Base-by-base conservation (phyloP, 1,284 basidiomycete species). In the Schizophyllum amplum region DNA sequence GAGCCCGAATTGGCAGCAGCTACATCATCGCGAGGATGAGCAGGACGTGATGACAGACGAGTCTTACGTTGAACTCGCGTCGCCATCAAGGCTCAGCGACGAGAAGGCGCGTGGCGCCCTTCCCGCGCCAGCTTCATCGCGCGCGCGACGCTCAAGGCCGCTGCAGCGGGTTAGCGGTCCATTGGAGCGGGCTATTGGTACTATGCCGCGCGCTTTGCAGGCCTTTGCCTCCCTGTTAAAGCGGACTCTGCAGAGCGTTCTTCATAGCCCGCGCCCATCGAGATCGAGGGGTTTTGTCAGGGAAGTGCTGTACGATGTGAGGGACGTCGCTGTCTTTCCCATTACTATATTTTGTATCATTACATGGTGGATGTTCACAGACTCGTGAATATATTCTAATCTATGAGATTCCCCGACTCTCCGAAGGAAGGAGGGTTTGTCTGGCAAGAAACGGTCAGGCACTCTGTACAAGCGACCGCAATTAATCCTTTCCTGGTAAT, bases 261-360 rank as follows among this genome's bases (percentile, higher is more conserved):
- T 42, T 9, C 11, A 13, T 13, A 9, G 33, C 7, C 13, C 33
- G 7, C 33, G 33, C 33, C 33, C 33, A 17, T 9, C 13, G 2
- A 56, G 52, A 25, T 63, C 42, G 46, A 56, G 62, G 47, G 63
- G 66, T 47, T 65, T 68, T 51, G 51, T 62, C 42, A 51, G 56
- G 54, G 64, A 65, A 22, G 67, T 68, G 46, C 21, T 75, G 51
- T 66, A 64, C 9, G 76, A 78, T 62, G 59, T 71, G 20, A 64
- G 69, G 62, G 72, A 75, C 60, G 65, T 77, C 53, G 73, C 76
- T 6, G 53, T 73, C 13, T 72, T 74, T 57, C 76, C 76, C 4
- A 52, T 78, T 13, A 62, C 61, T 46, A 55, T 72, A 17, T 76
- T 78, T 60, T 58, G 67, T 21, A 15, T 70, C 20, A 66, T 75